Base-by-base conservation (phyloP, 345 rosid species). In the Euphorbia tirucalli region DNA sequence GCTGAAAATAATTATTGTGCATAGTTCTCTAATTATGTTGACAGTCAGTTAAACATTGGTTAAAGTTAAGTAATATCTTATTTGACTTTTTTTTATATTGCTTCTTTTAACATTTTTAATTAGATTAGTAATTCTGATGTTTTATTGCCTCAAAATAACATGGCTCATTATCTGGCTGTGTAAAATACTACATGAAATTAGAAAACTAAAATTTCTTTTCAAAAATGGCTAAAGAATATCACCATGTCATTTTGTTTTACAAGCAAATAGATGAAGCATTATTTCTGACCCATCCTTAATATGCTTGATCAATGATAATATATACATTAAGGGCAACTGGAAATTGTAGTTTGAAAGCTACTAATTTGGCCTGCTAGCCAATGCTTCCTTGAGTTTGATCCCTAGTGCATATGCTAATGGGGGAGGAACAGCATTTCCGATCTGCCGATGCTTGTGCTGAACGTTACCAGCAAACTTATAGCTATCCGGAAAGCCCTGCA, bases 351-450 rank as follows among this genome's bases (percentile, higher is more conserved):
- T 18, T 35, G 15, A n/a, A 32, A 3, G n/a, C 74, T 21, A 19
- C 70, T 77, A 52, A 37, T n/a, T 62, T 35, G 77, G 24, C 48
- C 52, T 80, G 72, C 67, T 61, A 30, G 66, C 81, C 2, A 91
- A 5, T 5, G 93, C 98, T 81, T 93, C 90, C 83, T 87, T 91
- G 46, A 93, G 90, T 75, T 90, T 91, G 57, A 79, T 82, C n/a
- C 96, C 98, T 21, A 93, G 74, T 2, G 93, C 96, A 84, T 65
- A 88, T 1, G 97, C 97, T 81, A 93, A 77, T 3, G 92, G 87
- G 31, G 98, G 97, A 49, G 98, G 97, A 2, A 93, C 97, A 0
- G 98, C 98, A 78, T 93, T 93, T 48, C 98, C 98, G 16, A 91
- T 88, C 80, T 93, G 98, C 71, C 89, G 78, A 68, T 93, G 97